Base-by-base conservation (phyloP, 306 rosid genomes). In the Dryas alaskensis region DNA sequence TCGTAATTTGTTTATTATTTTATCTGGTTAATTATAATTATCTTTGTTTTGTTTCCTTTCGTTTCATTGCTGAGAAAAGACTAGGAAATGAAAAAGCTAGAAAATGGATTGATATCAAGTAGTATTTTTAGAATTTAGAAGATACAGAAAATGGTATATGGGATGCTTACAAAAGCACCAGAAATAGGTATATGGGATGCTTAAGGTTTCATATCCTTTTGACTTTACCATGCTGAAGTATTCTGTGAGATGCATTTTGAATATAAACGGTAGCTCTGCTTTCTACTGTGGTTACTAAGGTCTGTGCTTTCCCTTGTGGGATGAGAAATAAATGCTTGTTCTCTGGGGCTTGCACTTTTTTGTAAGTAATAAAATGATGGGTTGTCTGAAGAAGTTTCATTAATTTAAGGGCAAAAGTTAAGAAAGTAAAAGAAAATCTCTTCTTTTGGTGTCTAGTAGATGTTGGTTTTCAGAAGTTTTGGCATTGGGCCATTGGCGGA, bases 181-280 rank as follows among this genome's bases (percentile, higher is more conserved):
- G 31, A 58, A 22, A 25, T 54, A 54, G 31, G 9, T n/a, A 3
- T 46, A 46, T 22, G 19, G 10, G 42, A 46, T 67, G 58, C 59
- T 39, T 51, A 40, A 37, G 48, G 62, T 69, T 52, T 69, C 73
- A 53, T 16, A 40, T 69, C 46, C 37, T 39, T 39, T 39, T 52
- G 49, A 52, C 13, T 39, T 51, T 50, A 31, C 2, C 8, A 31
- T 31, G 22, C 42, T 3, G 43, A 47, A 67, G 22, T 58, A 3
- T 46, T 65, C n/a, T 17, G 42, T 16, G 1, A 14, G 25, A 50
- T 31, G 14, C 10, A 14, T 52, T 50, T 27, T 2, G 44, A 52
- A 50, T 11, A 17, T 48, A 48, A 11, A 47, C 10, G 11, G 27
- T 2, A 3, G 13, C 40, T 54, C 25, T 47, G 57, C 40, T 67